phyloP scores from a whole-genome alignment of 1,284 basidiomycete species.

The Lentinula novae-zelandiae region DNA sequence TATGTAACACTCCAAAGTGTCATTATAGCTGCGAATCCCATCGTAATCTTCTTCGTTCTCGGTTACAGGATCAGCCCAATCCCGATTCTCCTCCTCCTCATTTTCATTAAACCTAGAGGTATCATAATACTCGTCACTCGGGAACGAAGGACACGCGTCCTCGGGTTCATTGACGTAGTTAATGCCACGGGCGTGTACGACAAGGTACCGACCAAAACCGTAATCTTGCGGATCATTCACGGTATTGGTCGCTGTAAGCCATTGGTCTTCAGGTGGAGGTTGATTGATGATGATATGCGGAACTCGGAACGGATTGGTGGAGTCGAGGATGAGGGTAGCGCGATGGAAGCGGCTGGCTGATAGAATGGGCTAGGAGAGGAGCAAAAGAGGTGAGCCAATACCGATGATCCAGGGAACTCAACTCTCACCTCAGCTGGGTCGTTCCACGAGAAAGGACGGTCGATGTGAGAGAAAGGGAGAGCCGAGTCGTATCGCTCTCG shows the following conservation, averaged over 20 bases:
- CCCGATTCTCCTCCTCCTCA: background rate
- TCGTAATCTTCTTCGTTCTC: slow-evolving; percentile 6
- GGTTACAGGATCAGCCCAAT: background rate
- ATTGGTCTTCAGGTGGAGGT: slow-evolving; percentile 13
- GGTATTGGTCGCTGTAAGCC: slow-evolving; percentile 8
- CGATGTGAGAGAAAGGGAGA: slow-evolving; percentile 9
- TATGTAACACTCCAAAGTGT: slow-evolving; percentile 4
- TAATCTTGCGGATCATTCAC: slow-evolving; percentile 11
- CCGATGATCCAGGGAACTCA: background rate
- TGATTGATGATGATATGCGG: background rate
- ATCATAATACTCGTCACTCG: background rate
- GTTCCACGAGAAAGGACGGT: slow-evolving; percentile 12
- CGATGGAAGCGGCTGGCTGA: too few relatives aligned
- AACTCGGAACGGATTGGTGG: too few relatives aligned
- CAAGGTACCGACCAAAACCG: slow-evolving; percentile 13
- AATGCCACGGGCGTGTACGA: slow-evolving; percentile 8
- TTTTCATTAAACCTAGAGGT: background rate
- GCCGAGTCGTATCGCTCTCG: slow-evolving; percentile 10
- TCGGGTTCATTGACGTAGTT: slow-evolving; percentile 11
- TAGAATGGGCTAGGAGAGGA: slow-evolving; percentile 3
- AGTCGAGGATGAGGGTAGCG: too few relatives aligned
- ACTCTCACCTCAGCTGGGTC: slow-evolving; percentile 15
- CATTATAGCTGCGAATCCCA: background rate
- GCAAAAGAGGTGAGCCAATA: background rate
- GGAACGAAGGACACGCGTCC: background rate